Percentiles rank a stretch among this genome's conserved stretches.
Evolutionary conservation across 352 stramenopile species (phyloP).

Genomic region (Saprolegnia diclina): DNA sequence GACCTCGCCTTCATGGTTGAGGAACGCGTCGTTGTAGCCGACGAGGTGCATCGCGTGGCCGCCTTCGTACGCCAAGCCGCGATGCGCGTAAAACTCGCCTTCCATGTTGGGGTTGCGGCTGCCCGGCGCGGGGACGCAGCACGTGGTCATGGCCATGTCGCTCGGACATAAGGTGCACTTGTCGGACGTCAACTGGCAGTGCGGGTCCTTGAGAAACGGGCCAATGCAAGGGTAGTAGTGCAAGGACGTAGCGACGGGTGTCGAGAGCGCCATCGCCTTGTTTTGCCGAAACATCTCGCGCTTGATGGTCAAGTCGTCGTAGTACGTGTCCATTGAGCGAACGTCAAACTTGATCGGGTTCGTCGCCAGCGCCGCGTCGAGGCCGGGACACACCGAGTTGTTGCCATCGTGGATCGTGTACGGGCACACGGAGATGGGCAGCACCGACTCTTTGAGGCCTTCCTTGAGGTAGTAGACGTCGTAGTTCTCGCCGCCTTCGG

Average conservation of each 20-base stretch:
- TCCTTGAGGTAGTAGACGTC: slow-evolving; percentile 71
- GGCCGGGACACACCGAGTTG: slow-evolving; percentile 57
- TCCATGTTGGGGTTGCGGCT: slow-evolving; percentile 68
- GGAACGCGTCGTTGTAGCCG: slow-evolving; percentile 63
- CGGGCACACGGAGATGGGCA: slow-evolving; percentile 61
- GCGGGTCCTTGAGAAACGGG: slow-evolving; percentile 45
- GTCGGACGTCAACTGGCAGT: slow-evolving; percentile 54
- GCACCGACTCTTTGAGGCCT: slow-evolving; percentile 65
- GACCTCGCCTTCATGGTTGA: slow-evolving; percentile 47
- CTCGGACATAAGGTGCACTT: slow-evolving; percentile 56
- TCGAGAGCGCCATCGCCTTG: slow-evolving; percentile 72
- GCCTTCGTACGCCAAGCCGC: slow-evolving; percentile 42
- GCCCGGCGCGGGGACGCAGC: slow-evolving; percentile 41
- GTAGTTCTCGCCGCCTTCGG: slow-evolving; percentile 64
- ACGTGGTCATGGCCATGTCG: slow-evolving; percentile 46
- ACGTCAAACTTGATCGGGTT: slow-evolving; percentile 70
- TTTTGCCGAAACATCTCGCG: slow-evolving; percentile 68
- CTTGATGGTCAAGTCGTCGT: slow-evolving; percentile 74
- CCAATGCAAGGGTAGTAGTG: slow-evolving; percentile 83
- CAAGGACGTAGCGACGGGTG: slow-evolving; percentile 59
- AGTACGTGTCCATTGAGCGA: slow-evolving; percentile 69
- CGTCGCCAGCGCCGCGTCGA: slow-evolving; percentile 39
- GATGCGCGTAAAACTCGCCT: slow-evolving; percentile 52
- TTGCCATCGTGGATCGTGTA: slow-evolving; percentile 57
- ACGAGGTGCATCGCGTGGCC: slow-evolving; percentile 60